These are phyloP conservation scores for Byssochlamys sp. DNA, from an alignment of 2,329 filamentous ascomycete genomes.

Conservation along the genomic window DNA sequence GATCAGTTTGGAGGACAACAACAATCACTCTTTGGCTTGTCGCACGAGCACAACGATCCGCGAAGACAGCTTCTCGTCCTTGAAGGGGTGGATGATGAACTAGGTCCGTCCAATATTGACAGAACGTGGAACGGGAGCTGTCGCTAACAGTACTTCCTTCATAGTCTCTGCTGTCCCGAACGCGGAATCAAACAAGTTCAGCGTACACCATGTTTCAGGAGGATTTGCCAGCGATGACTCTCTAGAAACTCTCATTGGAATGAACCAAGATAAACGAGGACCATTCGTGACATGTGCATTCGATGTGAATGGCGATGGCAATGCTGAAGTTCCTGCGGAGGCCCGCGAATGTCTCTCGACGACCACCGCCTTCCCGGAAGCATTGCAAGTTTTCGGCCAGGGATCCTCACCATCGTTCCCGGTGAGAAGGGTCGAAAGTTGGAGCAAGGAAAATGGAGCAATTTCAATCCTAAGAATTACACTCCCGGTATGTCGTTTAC, in stretches of 20 bases:
- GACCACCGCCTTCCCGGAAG: constrained; percentile 10
- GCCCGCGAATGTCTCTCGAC: constrained; percentile 14
- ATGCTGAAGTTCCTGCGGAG: constrained; percentile 5
- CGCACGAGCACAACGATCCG: constrained; percentile 6
- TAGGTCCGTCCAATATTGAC: constrained; percentile 46
- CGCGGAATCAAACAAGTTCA: constrained; percentile 6
- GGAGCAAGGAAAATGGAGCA: constrained; percentile 17
- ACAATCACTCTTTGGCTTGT: constrained; percentile 42
- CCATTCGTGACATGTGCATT: not conserved
- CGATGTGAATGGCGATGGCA: not conserved
- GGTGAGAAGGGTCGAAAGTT: constrained; percentile 17
- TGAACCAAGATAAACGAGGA: not conserved
- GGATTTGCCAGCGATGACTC: constrained; percentile 7
- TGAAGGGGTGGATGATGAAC: constrained; percentile 53
- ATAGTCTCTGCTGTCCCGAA: constrained; percentile 11
- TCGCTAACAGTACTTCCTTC: not conserved
- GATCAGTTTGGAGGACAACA: constrained; percentile 50
- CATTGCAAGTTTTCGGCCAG: constrained; percentile 3
- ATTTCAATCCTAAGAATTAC: constrained; percentile 15
- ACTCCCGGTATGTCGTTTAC: constrained; percentile 28
- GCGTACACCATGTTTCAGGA: constrained; percentile 10
- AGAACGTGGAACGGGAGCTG: not conserved
- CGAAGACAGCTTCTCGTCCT: constrained; percentile 27
- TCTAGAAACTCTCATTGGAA: constrained; percentile 2
- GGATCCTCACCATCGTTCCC: constrained; percentile 29